Base-by-base conservation (phyloP, 2,329 filamentous ascomycete species). In the Lasiodiplodia sp. region DNA sequence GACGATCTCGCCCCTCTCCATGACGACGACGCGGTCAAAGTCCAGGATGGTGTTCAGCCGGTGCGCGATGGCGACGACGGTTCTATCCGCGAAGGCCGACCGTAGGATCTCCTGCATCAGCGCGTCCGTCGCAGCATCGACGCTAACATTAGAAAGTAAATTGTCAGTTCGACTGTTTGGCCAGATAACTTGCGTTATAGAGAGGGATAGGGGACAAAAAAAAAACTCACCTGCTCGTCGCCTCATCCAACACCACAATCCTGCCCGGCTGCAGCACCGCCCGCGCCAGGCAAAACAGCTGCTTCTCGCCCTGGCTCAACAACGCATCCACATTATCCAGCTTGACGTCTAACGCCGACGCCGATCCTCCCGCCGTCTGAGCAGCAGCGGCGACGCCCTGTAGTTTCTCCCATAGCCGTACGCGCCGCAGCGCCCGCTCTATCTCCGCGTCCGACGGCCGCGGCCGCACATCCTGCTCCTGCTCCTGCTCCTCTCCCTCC, bases 211-310 rank as follows among this genome's bases (percentile, higher is more conserved):
- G 3, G n/a, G 47, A 21, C 28, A 51, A 72, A n/a, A 40, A 40
- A 44, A 31, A 28, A 31, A 72, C 75, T 68, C 71, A 77, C 76
- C 75, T 76, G 71, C 74, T 76, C 2, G 76, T 79, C 21, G 77
- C 76, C 64, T 79, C 77, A 51, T 79, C 77, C 14, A 79, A 69
- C 12, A 79, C 72, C 8, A 79, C 63, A 2, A 79, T 65, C 5
- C 70, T 73, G 0, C 75, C 71, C 37, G 71, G 73, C 47, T 75
- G 70, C 8, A 91, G 75, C 21, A 91, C 81, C 0, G 87, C 89
- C 0, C 88, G 78, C 0, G 86, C 88, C 1, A 92, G 82, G 70
- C 85, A 88, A 72, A 92, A 89, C 0, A 91, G 81, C 72, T 91
- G 89, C 55, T 84, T 84, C 75, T 91, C 89, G 0, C 90, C 90